Evolutionary conservation across 108 stramenopile species (phyloP).

Genomic region (Discostella pseudostelligera): DNA sequence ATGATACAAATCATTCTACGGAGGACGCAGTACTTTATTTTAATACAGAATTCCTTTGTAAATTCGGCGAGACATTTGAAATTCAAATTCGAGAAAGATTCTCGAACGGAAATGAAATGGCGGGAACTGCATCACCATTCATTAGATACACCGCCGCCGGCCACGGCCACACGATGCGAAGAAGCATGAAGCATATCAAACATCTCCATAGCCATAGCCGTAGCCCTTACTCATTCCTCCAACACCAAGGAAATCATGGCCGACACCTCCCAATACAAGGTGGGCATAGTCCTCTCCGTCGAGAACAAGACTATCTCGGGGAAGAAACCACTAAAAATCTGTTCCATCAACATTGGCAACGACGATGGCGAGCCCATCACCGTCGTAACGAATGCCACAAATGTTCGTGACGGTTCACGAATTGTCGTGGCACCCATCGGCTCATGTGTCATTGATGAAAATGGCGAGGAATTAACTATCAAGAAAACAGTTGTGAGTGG

Average conservation of each 20-base stretch:
- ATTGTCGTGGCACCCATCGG: slow-evolving; percentile 72
- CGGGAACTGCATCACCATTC: no score
- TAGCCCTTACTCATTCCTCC: no score
- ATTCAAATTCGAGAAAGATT: no score
- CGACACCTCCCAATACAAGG: slow-evolving; percentile 78
- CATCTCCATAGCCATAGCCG: no score
- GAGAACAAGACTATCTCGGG: slow-evolving; percentile 27
- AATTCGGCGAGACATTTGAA: no score
- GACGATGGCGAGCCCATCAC: slow-evolving; percentile 49
- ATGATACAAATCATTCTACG: no score
- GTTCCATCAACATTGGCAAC: slow-evolving; percentile 46
- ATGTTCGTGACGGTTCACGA: slow-evolving; percentile 76
- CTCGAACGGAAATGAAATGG: no score
- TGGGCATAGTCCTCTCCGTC: slow-evolving; percentile 64
- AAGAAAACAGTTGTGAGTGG: slow-evolving; percentile 85
- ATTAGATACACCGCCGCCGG: no score
- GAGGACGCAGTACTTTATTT: no score
- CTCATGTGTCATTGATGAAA: slow-evolving; percentile 57
- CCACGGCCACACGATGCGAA: no score
- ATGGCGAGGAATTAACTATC: slow-evolving; percentile 65
- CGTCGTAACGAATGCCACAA: slow-evolving; percentile 76
- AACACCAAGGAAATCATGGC: slow-evolving; percentile 10
- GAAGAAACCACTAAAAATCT: slow-evolving; percentile 35
- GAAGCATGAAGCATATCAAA: no score
- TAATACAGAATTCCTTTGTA: no score